These are phyloP conservation scores for Nemania sp. DNA, from an alignment of 2,329 filamentous ascomycete species.

Conservation along the genomic window DNA sequence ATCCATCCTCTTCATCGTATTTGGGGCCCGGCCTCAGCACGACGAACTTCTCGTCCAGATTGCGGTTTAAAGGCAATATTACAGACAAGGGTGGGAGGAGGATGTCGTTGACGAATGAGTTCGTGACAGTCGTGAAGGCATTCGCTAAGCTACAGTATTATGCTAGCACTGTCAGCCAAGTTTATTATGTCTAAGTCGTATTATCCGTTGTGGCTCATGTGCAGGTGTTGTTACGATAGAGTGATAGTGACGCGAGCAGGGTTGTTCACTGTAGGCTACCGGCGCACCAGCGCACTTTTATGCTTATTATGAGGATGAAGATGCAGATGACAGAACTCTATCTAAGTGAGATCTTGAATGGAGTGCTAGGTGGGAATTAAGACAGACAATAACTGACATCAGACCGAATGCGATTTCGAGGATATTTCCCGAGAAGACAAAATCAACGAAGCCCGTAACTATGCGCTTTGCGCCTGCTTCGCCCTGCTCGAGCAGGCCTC, in stretches of 20 bases:
- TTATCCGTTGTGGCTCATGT: background rate
- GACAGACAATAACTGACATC: conserved; percentile 56
- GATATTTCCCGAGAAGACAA: conserved; percentile 74
- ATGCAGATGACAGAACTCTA: too few species aligned
- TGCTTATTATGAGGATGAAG: too few species aligned
- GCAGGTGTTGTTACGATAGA: background rate
- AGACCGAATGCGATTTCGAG: conserved; percentile 75
- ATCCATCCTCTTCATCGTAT: conserved; percentile 56
- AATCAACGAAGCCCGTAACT: conserved; percentile 70
- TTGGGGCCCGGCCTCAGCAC: conserved; percentile 62
- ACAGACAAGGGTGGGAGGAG: conserved; percentile 71
- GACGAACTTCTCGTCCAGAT: conserved; percentile 75
- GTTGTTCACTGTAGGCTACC: too few species aligned
- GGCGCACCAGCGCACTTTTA: too few species aligned
- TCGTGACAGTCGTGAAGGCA: conserved; percentile 72
- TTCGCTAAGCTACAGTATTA: conserved; percentile 61
- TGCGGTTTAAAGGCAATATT: conserved; percentile 68
- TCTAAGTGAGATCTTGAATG: background rate
- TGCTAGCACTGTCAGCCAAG: conserved; percentile 1
- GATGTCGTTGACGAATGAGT: conserved; percentile 71
- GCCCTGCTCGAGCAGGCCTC: conserved; percentile 52
- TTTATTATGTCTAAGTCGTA: background rate
- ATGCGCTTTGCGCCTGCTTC: conserved; percentile 53
- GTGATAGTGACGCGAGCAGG: background rate
- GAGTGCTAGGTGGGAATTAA: background rate